Base-by-base conservation (phyloP, 148 eudicot species). In the Persicaria tinctoria region DNA sequence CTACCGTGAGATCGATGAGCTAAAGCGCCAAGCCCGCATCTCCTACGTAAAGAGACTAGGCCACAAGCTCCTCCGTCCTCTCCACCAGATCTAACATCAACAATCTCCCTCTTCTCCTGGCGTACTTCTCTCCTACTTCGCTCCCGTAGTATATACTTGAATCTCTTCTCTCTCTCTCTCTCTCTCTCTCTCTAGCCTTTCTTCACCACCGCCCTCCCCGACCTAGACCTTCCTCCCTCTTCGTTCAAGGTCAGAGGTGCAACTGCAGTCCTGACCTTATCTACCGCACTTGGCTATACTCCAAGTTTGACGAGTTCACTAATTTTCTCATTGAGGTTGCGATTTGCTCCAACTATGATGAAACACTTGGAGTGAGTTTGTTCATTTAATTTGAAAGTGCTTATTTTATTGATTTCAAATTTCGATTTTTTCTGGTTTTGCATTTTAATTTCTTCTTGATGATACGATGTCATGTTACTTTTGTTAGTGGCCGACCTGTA, bases 141-240 rank as follows among this genome's bases (percentile, higher is more conserved):
- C 85, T 85, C 1, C 92, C 98, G 38, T 80, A 72, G 14, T 79
- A 81, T 80, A 78, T 81, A 20, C 87, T 90, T 54, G 97, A 94
- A 73, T 86, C 91, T 46, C 83, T 94, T n/a, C n/a, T n/a, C n/a
- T n/a, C n/a, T n/a, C n/a, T n/a, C n/a, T n/a, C n/a, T n/a, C n/a
- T n/a, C n/a, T 64, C 84, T 91, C 76, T 87, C 97, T 57, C 87
- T 94, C 1, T 93, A 91, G 44, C 83, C 98, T 1, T 94, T 94
- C 86, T 87, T 94, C 87, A 82, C 85, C 55, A 83, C 93, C 38
- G 55, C 84, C 46, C 79, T 93, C 8, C 77, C 86, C 2, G 47
- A 53, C n/a, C n/a, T n/a, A n/a, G n/a, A n/a, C 16, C 88, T 91
- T 44, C 91, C 97, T 63, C 76, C 90, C 4, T 71, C 84, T 50